A percentile compares a stretch with the other conserved stretches of the same genome.
phyloP scores from a whole-genome alignment of 2,329 filamentous ascomycete genomes.

The Trichoderma breve region DNA sequence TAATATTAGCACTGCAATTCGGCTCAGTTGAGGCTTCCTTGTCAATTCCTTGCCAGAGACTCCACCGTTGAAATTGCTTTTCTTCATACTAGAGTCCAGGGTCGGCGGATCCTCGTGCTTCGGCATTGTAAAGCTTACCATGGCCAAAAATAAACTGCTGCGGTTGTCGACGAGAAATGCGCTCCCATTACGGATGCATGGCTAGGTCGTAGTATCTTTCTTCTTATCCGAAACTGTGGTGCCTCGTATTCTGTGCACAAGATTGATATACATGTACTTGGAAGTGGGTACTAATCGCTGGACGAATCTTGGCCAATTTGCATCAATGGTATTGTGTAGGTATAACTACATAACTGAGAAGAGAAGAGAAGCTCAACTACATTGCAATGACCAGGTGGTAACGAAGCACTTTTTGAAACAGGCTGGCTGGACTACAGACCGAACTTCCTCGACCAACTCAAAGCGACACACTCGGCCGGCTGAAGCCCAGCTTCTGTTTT shows the following conservation, averaged over 20 bases:
- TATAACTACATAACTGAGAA: neutral
- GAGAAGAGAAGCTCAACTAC: neutral
- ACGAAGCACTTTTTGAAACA: neutral
- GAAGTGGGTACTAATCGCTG: neutral
- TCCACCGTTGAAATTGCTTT: neutral
- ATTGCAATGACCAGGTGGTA: neutral
- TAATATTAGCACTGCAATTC: neutral
- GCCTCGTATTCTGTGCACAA: neutral
- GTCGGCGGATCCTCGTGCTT: neutral
- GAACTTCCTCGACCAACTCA: neutral
- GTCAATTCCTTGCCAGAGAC: neutral
- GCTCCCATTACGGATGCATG: neutral
- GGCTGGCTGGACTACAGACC: neutral
- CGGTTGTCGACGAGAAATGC: neutral
- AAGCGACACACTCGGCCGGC: conserved; percentile 12
- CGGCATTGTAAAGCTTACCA: neutral
- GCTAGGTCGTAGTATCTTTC: neutral
- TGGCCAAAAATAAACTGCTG: neutral
- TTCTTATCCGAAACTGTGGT: neutral
- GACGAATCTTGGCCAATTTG: neutral
- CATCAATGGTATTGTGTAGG: neutral
- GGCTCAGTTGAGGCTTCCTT: neutral
- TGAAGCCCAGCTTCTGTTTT: conserved; percentile 71
- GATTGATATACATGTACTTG: neutral
- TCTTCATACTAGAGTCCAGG: neutral